A percentile compares a stretch with the other conserved stretches of the same genome.
phyloP scores from a whole-genome alignment of 1,284 basidiomycete genomes.

The Tilletia indica region DNA sequence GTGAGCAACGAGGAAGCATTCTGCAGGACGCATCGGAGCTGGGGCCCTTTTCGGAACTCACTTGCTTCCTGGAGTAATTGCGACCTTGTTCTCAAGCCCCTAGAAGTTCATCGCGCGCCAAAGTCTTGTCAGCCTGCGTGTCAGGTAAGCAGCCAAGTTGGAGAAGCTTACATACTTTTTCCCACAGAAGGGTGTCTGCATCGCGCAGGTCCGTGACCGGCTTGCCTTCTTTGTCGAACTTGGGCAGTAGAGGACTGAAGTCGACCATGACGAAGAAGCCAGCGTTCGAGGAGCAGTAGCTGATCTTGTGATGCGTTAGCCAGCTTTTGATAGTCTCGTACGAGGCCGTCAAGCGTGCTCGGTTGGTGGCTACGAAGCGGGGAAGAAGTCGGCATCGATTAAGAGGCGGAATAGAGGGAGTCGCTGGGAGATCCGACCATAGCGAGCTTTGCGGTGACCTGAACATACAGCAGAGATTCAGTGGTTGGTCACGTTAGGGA shows the following conservation, averaged over 20 bases:
- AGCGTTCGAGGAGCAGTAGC: conserved; percentile 26
- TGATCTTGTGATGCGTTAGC: conserved; percentile 23
- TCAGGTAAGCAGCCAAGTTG: too few species aligned
- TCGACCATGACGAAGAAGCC: conserved; percentile 68
- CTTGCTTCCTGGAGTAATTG: conserved; percentile 20
- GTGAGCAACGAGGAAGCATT: neutral
- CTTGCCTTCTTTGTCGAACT: conserved; percentile 53
- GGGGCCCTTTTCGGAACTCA: neutral
- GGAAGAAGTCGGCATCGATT: conserved; percentile 25
- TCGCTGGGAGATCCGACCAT: conserved; percentile 59
- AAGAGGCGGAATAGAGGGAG: conserved; percentile 57
- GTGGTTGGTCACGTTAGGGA: too few species aligned
- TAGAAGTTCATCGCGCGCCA: neutral
- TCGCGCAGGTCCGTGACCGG: conserved; percentile 11
- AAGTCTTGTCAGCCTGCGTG: too few species aligned
- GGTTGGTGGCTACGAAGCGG: conserved; percentile 63
- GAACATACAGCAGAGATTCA: neutral
- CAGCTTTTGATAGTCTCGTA: conserved; percentile 25
- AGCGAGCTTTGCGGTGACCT: conserved; percentile 36
- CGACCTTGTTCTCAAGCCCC: conserved; percentile 14
- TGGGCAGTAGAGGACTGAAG: conserved; percentile 78
- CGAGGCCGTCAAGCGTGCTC: conserved; percentile 20
- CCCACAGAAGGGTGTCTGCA: conserved; percentile 27
- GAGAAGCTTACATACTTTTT: neutral
- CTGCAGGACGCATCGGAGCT: neutral